Evolutionary conservation across 2,329 filamentous ascomycete genomes (phyloP), one percentile per base, ranked within the genome.

Genomic region (Colletotrichum sp.): DNA sequence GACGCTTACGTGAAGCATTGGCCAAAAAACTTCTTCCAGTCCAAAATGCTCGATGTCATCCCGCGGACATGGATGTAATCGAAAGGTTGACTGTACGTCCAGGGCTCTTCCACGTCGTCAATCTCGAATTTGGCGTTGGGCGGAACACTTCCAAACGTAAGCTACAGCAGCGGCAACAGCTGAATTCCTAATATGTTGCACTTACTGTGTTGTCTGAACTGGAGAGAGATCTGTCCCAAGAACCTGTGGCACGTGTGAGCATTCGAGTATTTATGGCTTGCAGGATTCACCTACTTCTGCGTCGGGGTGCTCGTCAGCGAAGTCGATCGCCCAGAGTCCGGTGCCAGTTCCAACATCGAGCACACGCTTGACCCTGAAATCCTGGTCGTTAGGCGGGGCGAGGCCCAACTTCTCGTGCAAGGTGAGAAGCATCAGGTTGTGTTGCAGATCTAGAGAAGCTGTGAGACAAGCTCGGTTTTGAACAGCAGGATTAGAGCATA

Each of bases 121-220:
- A 92, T 84, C 67, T 91, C 83, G 80, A 92, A 92, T 26, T 84
- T 85, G 66, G 90, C 85, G 78, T 92, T 92, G 26, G 89, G 87
- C 6, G 89, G 90, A 4, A 90, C 85, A 69, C 87, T 84, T 24
- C 2, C 9, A 57, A 63, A 26, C 16, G 26, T 36, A 28, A 49
- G 78, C 65, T 26, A 64, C 26, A n/a, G 26, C 3, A 26, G 5
- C 65, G 39, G 39, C 18, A n/a, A 5, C 10, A 49, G 39, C 39
- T 49, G 18, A 12, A n/a, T n/a, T 12, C 39, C 18, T 49, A 12
- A n/a, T n/a, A 49, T n/a, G 3, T 49, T 10, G 39, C 4, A n/a
- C 80, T 15, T 76, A 84, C 83, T 83, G 83, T 1, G 64, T 72
- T 1, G 85, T 83, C 36, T 87, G 85, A 4, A 87, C 86, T 0